phyloP scores from a whole-genome alignment of 371 early-diverging fungal species.

The Zychaea mexicana region DNA sequence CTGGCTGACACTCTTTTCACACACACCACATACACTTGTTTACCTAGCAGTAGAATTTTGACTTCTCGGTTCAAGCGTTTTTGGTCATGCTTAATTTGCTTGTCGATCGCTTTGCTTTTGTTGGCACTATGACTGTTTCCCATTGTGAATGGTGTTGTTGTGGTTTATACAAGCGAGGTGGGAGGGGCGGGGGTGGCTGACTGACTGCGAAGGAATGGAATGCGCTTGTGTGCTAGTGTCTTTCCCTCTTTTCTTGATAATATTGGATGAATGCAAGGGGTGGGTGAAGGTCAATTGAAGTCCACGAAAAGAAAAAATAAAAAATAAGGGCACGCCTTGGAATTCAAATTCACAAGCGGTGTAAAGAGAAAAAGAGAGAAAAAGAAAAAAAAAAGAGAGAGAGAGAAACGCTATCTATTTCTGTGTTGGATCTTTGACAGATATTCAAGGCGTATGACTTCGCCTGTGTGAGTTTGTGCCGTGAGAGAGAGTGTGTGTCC shows the following conservation, averaged over 20 bases:
- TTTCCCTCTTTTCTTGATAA: too few species aligned
- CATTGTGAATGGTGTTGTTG: slow-evolving; percentile 3
- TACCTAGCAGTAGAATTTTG: slow-evolving; percentile 88
- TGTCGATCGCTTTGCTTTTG: slow-evolving; percentile 78
- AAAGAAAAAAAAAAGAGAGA: background rate
- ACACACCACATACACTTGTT: too few species aligned
- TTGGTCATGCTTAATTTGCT: slow-evolving; percentile 76
- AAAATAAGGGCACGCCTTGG: background rate
- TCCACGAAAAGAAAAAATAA: slow-evolving; percentile 2
- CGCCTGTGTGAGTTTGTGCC: background rate
- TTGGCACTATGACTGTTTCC: slow-evolving; percentile 25
- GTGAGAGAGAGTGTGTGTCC: background rate
- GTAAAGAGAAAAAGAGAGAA: slow-evolving; percentile 1
- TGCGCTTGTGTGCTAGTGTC: too few species aligned
- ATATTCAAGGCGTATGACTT: too few species aligned
- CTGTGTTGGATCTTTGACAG: background rate
- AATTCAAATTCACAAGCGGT: background rate
- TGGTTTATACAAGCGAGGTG: background rate
- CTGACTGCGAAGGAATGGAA: too few species aligned
- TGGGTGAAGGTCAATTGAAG: background rate
- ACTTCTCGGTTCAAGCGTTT: slow-evolving; percentile 77
- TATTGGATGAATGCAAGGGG: background rate
- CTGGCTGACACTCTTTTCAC: too few species aligned
- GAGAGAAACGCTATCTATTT: background rate
- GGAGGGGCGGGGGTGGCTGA: too few species aligned